Evolutionary conservation across 2,329 filamentous ascomycete species (phyloP), one percentile per base, ranked within the genome.

Genomic region (Diaporthe sp.): DNA sequence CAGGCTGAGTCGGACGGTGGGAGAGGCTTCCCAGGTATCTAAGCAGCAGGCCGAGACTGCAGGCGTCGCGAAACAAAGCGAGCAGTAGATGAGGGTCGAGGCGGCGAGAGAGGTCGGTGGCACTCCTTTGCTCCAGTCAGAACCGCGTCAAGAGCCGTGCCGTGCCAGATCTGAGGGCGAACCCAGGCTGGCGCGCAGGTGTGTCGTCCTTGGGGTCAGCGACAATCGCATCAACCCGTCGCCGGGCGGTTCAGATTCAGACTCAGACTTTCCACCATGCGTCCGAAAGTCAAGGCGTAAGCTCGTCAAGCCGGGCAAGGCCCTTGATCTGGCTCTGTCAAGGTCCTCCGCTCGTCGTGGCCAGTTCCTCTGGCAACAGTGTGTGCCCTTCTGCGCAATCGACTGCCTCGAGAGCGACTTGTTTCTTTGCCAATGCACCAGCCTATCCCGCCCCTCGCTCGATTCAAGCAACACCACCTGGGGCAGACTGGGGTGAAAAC

Each of bases 251-350:
- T 65, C 46, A 65, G 28, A 57, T 55, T 51, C 71, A 46, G 58
- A 61, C 71, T 51, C 71, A 46, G 58, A 61, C 71, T 53, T 55
- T 31, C 71, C 46, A 62, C 39, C 71, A 49, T 15, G 49, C 31
- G 42, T 53, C 51, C 58, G 51, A 46, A 44, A 25, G 58, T 55
- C 46, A 28, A 55, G 71, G 22, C 58, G 31, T 37, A 51, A 72
- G 46, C 37, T 62, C 55, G 34, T 72, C 57, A 62, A 51, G 44
- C 44, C 71, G 25, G 51, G n/a, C 37, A 65, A 62, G 46, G 44
- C 37, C 49, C 71, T 65, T 60, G 58, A 34, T 65, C 15, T 65
- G 46, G 51, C 58, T 44, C 49, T 34, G 60, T 65, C 39, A 51
- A 19, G 31, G 46, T 34, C 46, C 58, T 73, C 58, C 60, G 46